Evolutionary conservation across 2,329 filamentous ascomycete genomes (phyloP).

Genomic region (Hawksworthiomyces lignivorus): DNA sequence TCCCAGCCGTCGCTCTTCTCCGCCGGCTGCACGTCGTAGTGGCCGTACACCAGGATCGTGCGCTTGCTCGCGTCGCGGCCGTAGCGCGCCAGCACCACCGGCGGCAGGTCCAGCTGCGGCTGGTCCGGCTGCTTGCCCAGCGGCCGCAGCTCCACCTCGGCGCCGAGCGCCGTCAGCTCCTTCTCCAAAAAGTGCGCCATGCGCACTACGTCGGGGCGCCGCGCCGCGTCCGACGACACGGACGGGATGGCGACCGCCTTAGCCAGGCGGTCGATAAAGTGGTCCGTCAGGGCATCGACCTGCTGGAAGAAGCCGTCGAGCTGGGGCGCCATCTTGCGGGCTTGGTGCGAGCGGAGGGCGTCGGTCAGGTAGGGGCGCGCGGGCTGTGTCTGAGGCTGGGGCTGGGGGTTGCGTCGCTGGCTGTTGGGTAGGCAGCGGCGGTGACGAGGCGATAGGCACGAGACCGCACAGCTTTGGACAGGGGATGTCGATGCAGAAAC

Average conservation of each 20-base stretch:
- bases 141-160: slow-evolving; percentile 75
- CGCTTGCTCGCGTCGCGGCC: slow-evolving; percentile 87
- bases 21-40: slow-evolving; percentile 97
- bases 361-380: slow-evolving; percentile 44
- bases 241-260: slow-evolving; percentile 95
- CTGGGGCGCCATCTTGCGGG: slow-evolving; percentile 77
- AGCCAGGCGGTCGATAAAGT: slow-evolving; percentile 83
- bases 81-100: slow-evolving; percentile 86
- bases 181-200: slow-evolving; percentile 89
- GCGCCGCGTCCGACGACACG: slow-evolving; percentile 82
- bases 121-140: slow-evolving; percentile 89
- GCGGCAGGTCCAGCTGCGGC: slow-evolving; percentile 83
- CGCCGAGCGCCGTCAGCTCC: slow-evolving; percentile 78
- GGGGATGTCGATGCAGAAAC: no score
- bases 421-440: not conserved
- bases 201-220: slow-evolving; percentile 84
- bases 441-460: not conserved
- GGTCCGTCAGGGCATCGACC: slow-evolving; percentile 70
- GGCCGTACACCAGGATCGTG: slow-evolving; percentile 93
- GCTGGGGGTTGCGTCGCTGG: not conserved
- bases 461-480: no score
- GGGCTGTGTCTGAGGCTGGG: not conserved
- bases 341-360: slow-evolving; percentile 49
- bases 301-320: slow-evolving; percentile 90
- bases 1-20: slow-evolving; percentile 91